Evolutionary conservation across 768 basidiomycete genomes (phyloP).

Genomic region (Trametes meyenii): DNA sequence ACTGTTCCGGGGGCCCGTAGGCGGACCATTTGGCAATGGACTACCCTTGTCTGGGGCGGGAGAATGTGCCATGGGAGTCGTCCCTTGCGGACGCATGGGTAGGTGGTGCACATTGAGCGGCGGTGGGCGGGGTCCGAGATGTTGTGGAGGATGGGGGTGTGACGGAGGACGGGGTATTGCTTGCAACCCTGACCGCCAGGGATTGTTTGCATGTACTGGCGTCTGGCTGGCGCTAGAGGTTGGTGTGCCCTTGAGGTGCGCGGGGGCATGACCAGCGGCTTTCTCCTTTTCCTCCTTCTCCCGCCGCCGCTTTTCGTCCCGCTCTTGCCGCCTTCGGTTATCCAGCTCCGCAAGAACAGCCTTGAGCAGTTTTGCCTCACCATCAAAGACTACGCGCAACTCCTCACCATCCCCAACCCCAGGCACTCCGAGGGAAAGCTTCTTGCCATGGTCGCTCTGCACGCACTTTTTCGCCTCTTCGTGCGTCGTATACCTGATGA

Average conservation of each 20-base stretch:
- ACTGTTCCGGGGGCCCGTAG: neutral
- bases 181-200: conserved; percentile 21
- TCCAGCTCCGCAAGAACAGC: conserved; percentile 71
- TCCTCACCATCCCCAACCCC: conserved; percentile 53
- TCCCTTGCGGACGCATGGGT: conserved; percentile 21
- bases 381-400: conserved; percentile 80
- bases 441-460: conserved; percentile 66
- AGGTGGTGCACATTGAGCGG: conserved; percentile 14
- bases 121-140: conserved; percentile 6
- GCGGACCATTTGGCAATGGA: neutral
- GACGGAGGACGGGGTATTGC: conserved; percentile 5
- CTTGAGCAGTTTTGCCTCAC: conserved; percentile 63
- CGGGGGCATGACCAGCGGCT: conserved; percentile 8
- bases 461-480: conserved; percentile 73
- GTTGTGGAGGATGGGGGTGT: neutral
- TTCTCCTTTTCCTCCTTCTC: conserved; percentile 38
- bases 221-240: conserved; percentile 25
- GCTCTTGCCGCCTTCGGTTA: conserved; percentile 47
- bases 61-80: conserved; percentile 19
- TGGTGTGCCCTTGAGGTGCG: conserved; percentile 22
- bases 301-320: conserved; percentile 51
- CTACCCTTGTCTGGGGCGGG: conserved; percentile 18
- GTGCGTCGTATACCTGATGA: conserved; percentile 64
- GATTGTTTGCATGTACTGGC: conserved; percentile 20
- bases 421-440: conserved; percentile 44